phyloP scores from a whole-genome alignment of 371 early-diverging fungal genomes.

The Apophysomyces trapeziformis region DNA sequence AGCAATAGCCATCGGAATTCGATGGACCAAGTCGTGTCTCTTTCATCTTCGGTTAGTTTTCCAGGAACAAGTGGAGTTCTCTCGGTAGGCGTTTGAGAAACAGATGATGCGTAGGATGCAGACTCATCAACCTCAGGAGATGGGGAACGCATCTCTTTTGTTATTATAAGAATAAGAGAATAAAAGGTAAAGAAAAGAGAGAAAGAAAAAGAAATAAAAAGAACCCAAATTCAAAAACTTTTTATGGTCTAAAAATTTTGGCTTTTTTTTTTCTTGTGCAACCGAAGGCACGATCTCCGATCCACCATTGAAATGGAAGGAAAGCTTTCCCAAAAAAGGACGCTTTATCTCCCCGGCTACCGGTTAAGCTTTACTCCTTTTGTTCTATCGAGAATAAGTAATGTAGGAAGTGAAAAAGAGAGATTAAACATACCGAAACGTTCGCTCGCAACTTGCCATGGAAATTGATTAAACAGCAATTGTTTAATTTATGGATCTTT shows the following conservation, averaged over 20 bases:
- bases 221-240: background rate
- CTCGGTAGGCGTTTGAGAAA: constrained; percentile 33
- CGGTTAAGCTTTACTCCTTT: too few relatives aligned
- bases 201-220: constrained; percentile 13
- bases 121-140: constrained; percentile 10
- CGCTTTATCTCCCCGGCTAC: background rate
- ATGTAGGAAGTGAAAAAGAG: too few relatives aligned
- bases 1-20: constrained; percentile 42
- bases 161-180: constrained; percentile 8
- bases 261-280: background rate
- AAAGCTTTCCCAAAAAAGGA: background rate
- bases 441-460: too few relatives aligned
- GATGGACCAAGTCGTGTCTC: constrained; percentile 11
- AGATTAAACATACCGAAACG: too few relatives aligned
- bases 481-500: too few relatives aligned
- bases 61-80: constrained; percentile 26
- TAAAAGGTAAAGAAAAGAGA: constrained; percentile 10
- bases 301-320: background rate
- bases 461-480: too few relatives aligned
- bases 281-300: constrained; percentile 2
- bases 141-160: constrained; percentile 12
- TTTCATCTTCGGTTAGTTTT: constrained; percentile 3
- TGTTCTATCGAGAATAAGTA: too few relatives aligned
- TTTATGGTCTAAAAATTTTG: constrained; percentile 7
- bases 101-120: constrained; percentile 23